Evolutionary conservation across 2,329 filamentous ascomycete species (phyloP).

Genomic region (Paraphaeosphaeria sporulosa): DNA sequence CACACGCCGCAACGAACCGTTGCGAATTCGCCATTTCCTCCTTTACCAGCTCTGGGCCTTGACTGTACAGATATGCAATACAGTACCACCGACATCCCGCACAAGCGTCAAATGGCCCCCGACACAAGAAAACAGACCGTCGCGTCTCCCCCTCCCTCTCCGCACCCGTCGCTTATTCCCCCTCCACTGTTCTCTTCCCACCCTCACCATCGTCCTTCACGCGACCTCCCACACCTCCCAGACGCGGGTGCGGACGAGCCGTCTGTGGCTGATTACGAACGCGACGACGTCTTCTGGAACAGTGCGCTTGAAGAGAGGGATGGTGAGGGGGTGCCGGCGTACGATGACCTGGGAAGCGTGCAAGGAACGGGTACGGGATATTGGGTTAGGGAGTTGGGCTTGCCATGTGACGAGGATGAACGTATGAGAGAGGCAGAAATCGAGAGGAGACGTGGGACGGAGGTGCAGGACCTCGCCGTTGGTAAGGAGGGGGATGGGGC

Average conservation of each 20-base stretch:
- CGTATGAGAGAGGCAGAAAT: background rate
- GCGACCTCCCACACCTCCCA: background rate
- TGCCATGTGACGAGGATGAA: background rate
- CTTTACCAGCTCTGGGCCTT: background rate
- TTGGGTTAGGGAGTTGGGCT: background rate
- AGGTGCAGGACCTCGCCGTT: background rate
- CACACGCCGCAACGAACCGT: background rate
- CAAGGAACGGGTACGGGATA: background rate
- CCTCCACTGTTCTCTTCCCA: background rate
- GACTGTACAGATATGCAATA: background rate
- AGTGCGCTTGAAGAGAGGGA: constrained; percentile 9
- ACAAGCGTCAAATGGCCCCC: background rate
- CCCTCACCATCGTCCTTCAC: background rate
- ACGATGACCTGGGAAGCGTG: background rate
- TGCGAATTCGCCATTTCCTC: background rate
- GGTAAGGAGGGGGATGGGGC: too few species aligned
- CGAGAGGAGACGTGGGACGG: too few species aligned
- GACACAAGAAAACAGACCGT: background rate
- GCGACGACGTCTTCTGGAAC: constrained; percentile 13
- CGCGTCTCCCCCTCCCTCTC: background rate
- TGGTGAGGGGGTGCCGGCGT: background rate
- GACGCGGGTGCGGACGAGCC: background rate
- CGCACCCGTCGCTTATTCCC: background rate
- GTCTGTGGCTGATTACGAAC: background rate
- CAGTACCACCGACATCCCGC: background rate